These are phyloP conservation scores for Scheffersomyces stipitis DNA, from an alignment of 805 yeast species.

Conservation along the genomic window DNA sequence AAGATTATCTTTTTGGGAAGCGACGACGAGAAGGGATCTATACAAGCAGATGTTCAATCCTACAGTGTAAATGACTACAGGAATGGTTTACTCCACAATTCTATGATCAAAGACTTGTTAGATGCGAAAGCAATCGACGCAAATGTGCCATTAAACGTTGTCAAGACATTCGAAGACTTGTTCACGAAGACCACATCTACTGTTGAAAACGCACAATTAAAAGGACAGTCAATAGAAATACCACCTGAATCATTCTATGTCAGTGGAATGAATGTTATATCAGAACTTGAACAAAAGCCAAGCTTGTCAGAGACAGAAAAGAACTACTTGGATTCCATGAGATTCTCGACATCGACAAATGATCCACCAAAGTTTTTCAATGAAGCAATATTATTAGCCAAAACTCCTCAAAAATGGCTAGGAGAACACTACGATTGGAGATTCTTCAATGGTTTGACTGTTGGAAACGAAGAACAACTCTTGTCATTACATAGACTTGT, in stretches of 20 bases:
- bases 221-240: conserved; percentile 12
- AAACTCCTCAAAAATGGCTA: conserved; percentile 8
- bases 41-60: conserved; percentile 18
- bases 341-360: conserved; percentile 10
- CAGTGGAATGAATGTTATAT: conserved; percentile 15
- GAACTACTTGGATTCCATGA: conserved; percentile 17
- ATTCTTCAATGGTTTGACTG: conserved; percentile 19
- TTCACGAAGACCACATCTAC: conserved; percentile 8
- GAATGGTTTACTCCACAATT: conserved; percentile 22
- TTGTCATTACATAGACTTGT: conserved; percentile 16
- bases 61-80: conserved; percentile 12
- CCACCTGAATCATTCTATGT: conserved; percentile 23
- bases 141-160: conserved; percentile 8
- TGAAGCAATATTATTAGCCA: conserved; percentile 17
- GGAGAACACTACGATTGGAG: conserved; percentile 31
- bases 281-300: conserved; percentile 9
- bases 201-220: conserved; percentile 2
- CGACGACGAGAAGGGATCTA: conserved; percentile 14
- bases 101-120: conserved; percentile 14
- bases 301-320: conserved; percentile 9
- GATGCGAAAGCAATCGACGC: conserved; percentile 1
- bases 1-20: conserved; percentile 30
- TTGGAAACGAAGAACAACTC: conserved; percentile 15
- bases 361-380: conserved; percentile 22
- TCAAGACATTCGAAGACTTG: conserved; percentile 13